A percentile compares a stretch with the other conserved stretches of the same genome.
phyloP scores from a whole-genome alignment of 805 yeast species.

The Hanseniaspora occidentalis region DNA sequence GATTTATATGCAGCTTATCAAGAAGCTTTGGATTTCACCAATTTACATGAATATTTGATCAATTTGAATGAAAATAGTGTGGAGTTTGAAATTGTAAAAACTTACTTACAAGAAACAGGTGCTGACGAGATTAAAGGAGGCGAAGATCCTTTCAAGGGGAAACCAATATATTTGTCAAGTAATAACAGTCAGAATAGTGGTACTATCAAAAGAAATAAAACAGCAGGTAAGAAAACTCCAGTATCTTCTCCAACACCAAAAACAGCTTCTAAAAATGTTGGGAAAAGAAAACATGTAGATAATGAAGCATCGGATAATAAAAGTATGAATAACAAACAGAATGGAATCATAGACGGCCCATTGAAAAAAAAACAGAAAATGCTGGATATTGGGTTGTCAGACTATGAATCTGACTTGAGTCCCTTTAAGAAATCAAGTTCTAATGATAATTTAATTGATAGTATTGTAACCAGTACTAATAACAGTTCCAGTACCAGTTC shows the following conservation, averaged over 20 bases:
- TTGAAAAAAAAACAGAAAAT: neutral
- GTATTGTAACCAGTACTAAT: too few relatives aligned
- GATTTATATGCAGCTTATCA: slow-evolving; percentile 20
- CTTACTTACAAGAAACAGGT: slow-evolving; percentile 9
- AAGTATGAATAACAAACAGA: neutral
- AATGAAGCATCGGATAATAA: neutral
- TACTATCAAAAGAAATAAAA: neutral
- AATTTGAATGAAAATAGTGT: slow-evolving; percentile 17
- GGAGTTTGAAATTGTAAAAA: slow-evolving; percentile 11
- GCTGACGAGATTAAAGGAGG: slow-evolving; percentile 10
- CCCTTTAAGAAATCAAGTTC: too few relatives aligned
- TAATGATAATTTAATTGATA: too few relatives aligned
- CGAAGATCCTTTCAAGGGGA: slow-evolving; percentile 20
- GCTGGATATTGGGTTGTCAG: too few relatives aligned
- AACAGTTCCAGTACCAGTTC: too few relatives aligned
- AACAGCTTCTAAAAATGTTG: too few relatives aligned
- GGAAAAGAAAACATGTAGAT: slow-evolving; percentile 2
- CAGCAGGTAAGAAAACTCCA: neutral
- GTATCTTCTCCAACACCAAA: too few relatives aligned
- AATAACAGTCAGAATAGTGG: too few relatives aligned
- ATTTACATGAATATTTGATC: slow-evolving; percentile 15
- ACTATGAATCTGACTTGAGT: too few relatives aligned
- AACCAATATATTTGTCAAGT: neutral
- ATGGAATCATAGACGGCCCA: slow-evolving; percentile 1
- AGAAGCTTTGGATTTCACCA: slow-evolving; percentile 15